phyloP scores from a whole-genome alignment of 2,329 filamentous ascomycete species.

The Diaporthe australafricana region DNA sequence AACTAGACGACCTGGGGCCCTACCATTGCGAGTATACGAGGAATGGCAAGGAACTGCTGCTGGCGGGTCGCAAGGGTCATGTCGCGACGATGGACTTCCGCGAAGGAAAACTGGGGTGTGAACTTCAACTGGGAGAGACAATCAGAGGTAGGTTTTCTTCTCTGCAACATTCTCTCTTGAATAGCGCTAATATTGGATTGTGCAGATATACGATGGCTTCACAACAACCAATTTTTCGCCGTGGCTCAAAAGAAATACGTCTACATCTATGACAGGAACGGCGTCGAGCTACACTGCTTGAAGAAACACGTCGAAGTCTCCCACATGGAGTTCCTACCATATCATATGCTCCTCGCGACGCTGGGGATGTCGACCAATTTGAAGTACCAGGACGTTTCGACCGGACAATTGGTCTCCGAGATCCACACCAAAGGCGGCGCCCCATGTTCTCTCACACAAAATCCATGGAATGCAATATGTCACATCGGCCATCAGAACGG shows the following conservation, averaged over 20 bases:
- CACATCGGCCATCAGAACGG: constrained; percentile 96
- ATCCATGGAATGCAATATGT: constrained; percentile 91
- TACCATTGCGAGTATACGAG: constrained; percentile 91
- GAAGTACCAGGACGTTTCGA: constrained; percentile 96
- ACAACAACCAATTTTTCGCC: constrained; percentile 95
- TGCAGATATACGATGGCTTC: constrained; percentile 85
- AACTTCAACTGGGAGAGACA: constrained; percentile 91
- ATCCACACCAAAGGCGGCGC: constrained; percentile 86
- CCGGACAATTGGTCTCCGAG: constrained; percentile 88
- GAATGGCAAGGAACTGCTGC: constrained; percentile 86
- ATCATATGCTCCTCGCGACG: constrained; percentile 93
- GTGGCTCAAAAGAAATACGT: constrained; percentile 96
- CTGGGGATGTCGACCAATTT: constrained; percentile 85
- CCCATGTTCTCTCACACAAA: constrained; percentile 86
- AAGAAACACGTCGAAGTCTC: constrained; percentile 91
- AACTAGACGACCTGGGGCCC: constrained; percentile 83
- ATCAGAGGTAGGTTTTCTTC: constrained; percentile 61
- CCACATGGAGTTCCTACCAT: constrained; percentile 95
- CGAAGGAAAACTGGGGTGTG: constrained; percentile 89
- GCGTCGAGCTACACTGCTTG: constrained; percentile 92
- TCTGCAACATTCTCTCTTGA: background rate
- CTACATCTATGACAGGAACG: constrained; percentile 94
- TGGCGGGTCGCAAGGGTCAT: constrained; percentile 93
- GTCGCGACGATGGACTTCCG: constrained; percentile 97
- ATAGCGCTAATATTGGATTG: background rate